These are phyloP conservation scores for Ceratocystis variospora DNA, from an alignment of 2,329 filamentous ascomycete genomes.

Conservation along the genomic window DNA sequence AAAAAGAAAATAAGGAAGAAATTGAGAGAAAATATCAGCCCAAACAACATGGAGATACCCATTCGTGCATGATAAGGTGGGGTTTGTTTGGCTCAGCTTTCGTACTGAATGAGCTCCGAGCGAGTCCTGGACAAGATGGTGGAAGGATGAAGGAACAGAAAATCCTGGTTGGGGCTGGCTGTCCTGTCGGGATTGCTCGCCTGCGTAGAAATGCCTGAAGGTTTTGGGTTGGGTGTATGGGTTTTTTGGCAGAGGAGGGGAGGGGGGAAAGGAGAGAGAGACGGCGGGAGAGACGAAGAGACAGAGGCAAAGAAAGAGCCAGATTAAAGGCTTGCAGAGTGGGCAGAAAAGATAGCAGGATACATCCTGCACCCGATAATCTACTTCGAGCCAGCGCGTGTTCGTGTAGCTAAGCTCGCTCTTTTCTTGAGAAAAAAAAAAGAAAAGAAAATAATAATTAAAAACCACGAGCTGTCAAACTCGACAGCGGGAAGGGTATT, in stretches of 20 bases:
- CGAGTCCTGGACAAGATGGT: neutral
- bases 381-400: no score
- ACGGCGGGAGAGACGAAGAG: neutral
- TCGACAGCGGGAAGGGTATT: no score
- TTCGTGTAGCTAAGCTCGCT: no score
- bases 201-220: neutral
- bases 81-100: constrained; percentile 2
- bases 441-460: no score
- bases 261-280: neutral
- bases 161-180: neutral
- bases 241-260: neutral
- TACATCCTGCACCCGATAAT: no score
- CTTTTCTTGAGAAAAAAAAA: no score
- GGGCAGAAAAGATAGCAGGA: no score
- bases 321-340: no score
- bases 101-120: no score
- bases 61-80: constrained; percentile 7
- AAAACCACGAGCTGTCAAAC: no score
- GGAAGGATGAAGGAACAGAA: neutral
- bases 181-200: neutral
- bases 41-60: neutral
- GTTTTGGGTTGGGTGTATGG: neutral
- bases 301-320: neutral
- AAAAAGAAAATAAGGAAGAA: neutral
- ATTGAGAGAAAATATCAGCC: neutral